Percentiles rank a stretch among this genome's conserved stretches.
phyloP scores from a whole-genome alignment of 805 yeast genomes.

The Kregervanrija delftensis region DNA sequence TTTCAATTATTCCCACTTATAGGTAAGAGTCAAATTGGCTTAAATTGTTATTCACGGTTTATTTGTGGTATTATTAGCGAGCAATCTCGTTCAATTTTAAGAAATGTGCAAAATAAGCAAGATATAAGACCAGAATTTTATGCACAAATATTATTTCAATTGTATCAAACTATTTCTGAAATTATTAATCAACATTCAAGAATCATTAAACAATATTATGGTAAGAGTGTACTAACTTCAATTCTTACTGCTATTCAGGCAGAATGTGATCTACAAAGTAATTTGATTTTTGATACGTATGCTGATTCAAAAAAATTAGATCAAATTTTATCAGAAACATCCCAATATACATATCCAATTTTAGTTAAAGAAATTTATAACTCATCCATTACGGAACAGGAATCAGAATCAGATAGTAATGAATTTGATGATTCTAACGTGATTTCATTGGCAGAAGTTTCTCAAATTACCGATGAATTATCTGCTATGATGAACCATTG shows the following conservation, averaged over 20 bases:
- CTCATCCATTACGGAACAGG: constrained; percentile 23
- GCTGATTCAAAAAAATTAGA: constrained; percentile 64
- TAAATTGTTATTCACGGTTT: constrained; percentile 76
- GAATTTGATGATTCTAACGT: constrained; percentile 25
- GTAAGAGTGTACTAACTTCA: constrained; percentile 50
- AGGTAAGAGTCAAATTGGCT: constrained; percentile 62
- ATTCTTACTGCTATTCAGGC: constrained; percentile 71
- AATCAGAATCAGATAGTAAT: constrained; percentile 19
- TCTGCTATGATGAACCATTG: constrained; percentile 78
- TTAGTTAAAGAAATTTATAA: constrained; percentile 30
- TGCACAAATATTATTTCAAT: constrained; percentile 52
- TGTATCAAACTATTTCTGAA: constrained; percentile 78
- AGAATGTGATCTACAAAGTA: constrained; percentile 91
- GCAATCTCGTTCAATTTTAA: constrained; percentile 64
- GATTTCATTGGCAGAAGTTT: constrained; percentile 51
- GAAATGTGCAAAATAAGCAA: constrained; percentile 31
- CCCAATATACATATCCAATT: constrained; percentile 46
- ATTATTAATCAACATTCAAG: constrained; percentile 84
- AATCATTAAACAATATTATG: constrained; percentile 70
- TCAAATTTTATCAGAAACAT: constrained; percentile 47
- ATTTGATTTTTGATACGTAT: constrained; percentile 79
- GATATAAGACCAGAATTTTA: constrained; percentile 42
- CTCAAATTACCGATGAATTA: constrained; percentile 62
- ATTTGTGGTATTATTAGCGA: constrained; percentile 79
- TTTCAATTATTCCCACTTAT: constrained; percentile 86